Base-by-base conservation (phyloP, 2,329 filamentous ascomycete genomes). In the Aureobasidium melanogenum region DNA sequence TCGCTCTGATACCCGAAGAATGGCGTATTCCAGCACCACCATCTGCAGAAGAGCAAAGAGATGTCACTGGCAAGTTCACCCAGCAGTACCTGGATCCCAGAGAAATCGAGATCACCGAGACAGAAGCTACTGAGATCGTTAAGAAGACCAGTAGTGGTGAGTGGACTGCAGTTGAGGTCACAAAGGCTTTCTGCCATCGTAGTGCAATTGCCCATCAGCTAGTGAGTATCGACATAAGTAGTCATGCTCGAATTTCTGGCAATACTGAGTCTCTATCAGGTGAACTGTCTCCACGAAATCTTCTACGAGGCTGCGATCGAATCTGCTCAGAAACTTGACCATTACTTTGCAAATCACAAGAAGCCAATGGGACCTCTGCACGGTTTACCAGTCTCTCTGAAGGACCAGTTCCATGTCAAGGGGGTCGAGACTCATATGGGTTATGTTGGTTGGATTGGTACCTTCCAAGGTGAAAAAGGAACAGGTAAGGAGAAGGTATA, bases 361-460 rank as follows among this genome's bases (percentile, higher is more conserved):
- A 73, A 69, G 58, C 70, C 77, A 19, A 67, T 77, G 28, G 78
- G 78, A n/a, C 74, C 76, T 24, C 68, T 80, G 10, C 78, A 80
- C 65, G 78, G 78, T 7, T 68, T 80, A 5, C 77, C 77, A 39
- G 74, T 80, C 65, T 77, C 74, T 26, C 64, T 80, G 30, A 80
- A 80, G 62, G 78, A 80, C 63, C 78, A 79, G 60, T 80, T 80
- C 66, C 76, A 80, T 60, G 73, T 80, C 62, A 69, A 73, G 57
- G 76, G 73, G n/a, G 74, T 77, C 32, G 77, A 79, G 58, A 79
- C 75, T 36, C 72, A 71, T 1, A 74, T 87, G 77, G 84, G 84
- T 3, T 87, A 86, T 67, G 76, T 86, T 26, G 83, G 84, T n/a
- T 85, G 84, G 79, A 81, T 87, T n/a, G 81, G 80, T 7, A 82